Base-by-base conservation (phyloP, 75 land plant genomes). In the Selaginella moellendorffii region DNA sequence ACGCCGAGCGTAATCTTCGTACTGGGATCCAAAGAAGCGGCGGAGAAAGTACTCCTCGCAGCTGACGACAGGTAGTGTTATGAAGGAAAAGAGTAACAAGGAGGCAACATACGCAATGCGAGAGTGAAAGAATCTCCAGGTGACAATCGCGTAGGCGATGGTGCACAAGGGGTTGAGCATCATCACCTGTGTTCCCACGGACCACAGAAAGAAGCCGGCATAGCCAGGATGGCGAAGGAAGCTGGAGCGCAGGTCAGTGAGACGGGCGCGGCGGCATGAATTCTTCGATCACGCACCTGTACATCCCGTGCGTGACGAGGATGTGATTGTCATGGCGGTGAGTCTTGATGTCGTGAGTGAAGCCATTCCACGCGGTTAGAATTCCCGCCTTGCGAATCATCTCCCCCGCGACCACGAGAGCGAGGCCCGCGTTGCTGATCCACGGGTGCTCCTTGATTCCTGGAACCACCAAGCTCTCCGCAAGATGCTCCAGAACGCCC, bases 211-310 rank as follows among this genome's bases (percentile, higher is more conserved):
- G 70, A 91, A 91, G 2, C 97, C 97, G 68, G 72, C 69, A 54
- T 91, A 91, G 12, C 97, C 75, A 19, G 97, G 95, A 75, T 91
- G 95, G 14, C 95, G 81, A n/a, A 88, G 67, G 67, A 78, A 78
- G 24, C 87, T 83, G 76, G 31, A 36, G n/a, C n/a, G n/a, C n/a
- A n/a, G n/a, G n/a, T n/a, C n/a, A n/a, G n/a, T n/a, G n/a, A n/a
- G n/a, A n/a, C n/a, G n/a, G n/a, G n/a, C n/a, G n/a, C n/a, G n/a
- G n/a, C n/a, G n/a, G n/a, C n/a, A 36, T 5, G 46, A 36, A 36
- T 14, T 36, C 46, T 36, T 36, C 46, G 14, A 5, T 2, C 27
- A 27, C 21, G 66, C 60, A 81, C 85, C 85, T 78, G 65, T 92
- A 88, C 24, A 93, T 74, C 29, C 98, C 96, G 68, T 83, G 65